A percentile compares a stretch with the other conserved stretches of the same genome.
These are phyloP conservation scores for Fraxinus paxiana DNA, from an alignment of 305 asterid species.

Conservation along the genomic window DNA sequence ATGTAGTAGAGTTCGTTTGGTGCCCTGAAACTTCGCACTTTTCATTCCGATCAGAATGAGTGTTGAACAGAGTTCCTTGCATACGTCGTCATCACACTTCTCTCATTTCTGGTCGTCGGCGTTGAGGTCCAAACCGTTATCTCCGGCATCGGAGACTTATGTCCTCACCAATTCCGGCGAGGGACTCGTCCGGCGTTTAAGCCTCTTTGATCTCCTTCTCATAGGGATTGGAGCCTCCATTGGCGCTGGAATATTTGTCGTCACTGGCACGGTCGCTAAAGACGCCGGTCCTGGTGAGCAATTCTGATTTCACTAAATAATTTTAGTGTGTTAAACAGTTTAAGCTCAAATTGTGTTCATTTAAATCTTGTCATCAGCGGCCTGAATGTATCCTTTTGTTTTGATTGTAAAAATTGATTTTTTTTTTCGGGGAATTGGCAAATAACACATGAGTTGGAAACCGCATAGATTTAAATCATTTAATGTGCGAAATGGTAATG, in stretches of 20 bases:
- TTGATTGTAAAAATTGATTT: background rate
- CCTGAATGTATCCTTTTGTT: background rate
- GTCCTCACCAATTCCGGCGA: slow-evolving; percentile 39
- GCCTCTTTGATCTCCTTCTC: slow-evolving; percentile 73
- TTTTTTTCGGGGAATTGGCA: background rate
- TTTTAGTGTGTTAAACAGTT: background rate
- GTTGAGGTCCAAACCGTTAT: slow-evolving; percentile 56
- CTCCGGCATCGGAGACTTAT: slow-evolving; percentile 37
- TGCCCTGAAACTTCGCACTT: background rate
- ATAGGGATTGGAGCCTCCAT: slow-evolving; percentile 92
- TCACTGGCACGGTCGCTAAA: slow-evolving; percentile 93
- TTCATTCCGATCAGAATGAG: slow-evolving; percentile 17
- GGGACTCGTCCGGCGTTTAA: slow-evolving; percentile 68
- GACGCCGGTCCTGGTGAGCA: slow-evolving; percentile 90
- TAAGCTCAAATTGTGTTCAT: background rate
- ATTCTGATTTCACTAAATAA: background rate
- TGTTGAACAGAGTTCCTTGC: slow-evolving; percentile 19
- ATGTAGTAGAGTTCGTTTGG: background rate
- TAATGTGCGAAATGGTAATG: background rate
- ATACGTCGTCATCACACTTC: slow-evolving; percentile 44
- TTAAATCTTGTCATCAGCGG: background rate
- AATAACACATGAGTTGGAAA: background rate
- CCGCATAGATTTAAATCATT: background rate
- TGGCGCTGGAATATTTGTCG: slow-evolving; percentile 92
- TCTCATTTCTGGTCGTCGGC: slow-evolving; percentile 77